Conservation (phyloP, 164 flowering plant genomes). For the Litsea cubeba region DNA sequence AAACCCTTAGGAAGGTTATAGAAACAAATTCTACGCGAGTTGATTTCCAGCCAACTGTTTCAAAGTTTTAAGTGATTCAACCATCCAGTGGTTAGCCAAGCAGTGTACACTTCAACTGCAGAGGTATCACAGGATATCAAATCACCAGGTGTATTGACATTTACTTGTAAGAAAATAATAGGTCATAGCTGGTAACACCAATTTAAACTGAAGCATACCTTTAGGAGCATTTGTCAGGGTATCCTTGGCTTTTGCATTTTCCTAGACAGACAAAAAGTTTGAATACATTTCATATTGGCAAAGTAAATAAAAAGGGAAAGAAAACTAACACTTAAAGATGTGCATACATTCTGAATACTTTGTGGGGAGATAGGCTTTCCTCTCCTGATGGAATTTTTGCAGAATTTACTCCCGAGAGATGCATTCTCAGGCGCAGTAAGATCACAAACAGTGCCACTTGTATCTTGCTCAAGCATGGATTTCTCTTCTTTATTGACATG, state of each 20-base stretch:
- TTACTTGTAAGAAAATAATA: background rate
- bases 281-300: background rate
- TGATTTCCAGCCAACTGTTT: background rate
- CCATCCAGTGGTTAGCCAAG: background rate
- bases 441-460: slow-evolving; percentile 10
- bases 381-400: slow-evolving; percentile 25
- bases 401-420: slow-evolving; percentile 8
- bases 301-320: background rate
- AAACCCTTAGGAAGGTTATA: too few relatives aligned
- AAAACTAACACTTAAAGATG: slow-evolving; percentile 1
- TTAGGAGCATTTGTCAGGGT: slow-evolving; percentile 15
- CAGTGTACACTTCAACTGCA: background rate
- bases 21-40: too few relatives aligned
- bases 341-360: slow-evolving; percentile 26
- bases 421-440: slow-evolving; percentile 6
- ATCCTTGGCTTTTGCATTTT: slow-evolving; percentile 20
- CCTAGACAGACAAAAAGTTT: slow-evolving; percentile 28
- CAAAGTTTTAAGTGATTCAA: background rate
- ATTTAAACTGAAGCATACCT: slow-evolving; percentile 22
- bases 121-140: background rate
- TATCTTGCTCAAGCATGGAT: slow-evolving; percentile 13
- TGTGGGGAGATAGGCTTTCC: slow-evolving; percentile 30
- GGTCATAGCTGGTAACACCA: background rate
- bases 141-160: background rate
- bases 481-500: slow-evolving; percentile 21